Conservation (phyloP, 2,329 filamentous ascomycete species). For the Biscogniauxia sp. region DNA sequence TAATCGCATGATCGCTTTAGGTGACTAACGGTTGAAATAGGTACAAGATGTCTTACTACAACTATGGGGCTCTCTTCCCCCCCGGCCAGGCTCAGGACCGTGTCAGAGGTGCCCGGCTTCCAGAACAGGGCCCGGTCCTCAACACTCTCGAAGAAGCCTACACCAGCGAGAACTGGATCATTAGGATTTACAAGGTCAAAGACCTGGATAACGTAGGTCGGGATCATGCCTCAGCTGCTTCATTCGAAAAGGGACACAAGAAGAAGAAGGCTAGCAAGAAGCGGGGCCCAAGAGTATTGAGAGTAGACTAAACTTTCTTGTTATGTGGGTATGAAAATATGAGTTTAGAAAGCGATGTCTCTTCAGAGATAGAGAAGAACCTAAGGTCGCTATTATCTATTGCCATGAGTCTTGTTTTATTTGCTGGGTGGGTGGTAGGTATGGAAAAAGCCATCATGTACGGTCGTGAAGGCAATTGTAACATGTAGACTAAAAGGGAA, state of each 20-base stretch:
- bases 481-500: background rate
- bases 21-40: constrained; percentile 46
- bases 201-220: constrained; percentile 94
- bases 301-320: constrained; percentile 61
- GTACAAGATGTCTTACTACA: constrained; percentile 99
- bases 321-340: background rate
- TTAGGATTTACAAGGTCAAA: constrained; percentile 99
- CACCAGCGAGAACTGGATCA: constrained; percentile 99
- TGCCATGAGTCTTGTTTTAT: constrained; percentile 1
- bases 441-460: constrained; percentile 2
- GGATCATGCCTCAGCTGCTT: constrained; percentile 68
- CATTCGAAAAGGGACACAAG: constrained; percentile 78
- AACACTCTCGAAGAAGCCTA: constrained; percentile 94
- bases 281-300: constrained; percentile 67
- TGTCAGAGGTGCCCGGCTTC: constrained; percentile 77
- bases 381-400: background rate
- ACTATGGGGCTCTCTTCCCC: constrained; percentile 90
- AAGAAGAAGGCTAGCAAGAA: constrained; percentile 76
- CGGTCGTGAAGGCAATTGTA: constrained; percentile 3
- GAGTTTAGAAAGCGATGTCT: background rate
- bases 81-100: constrained; percentile 86
- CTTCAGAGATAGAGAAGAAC: background rate
- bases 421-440: constrained; percentile 1
- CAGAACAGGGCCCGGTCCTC: constrained; percentile 80
- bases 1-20: background rate